phyloP scores from a whole-genome alignment of 1,139 yeast species.

The Martiniozyma asiatica region DNA sequence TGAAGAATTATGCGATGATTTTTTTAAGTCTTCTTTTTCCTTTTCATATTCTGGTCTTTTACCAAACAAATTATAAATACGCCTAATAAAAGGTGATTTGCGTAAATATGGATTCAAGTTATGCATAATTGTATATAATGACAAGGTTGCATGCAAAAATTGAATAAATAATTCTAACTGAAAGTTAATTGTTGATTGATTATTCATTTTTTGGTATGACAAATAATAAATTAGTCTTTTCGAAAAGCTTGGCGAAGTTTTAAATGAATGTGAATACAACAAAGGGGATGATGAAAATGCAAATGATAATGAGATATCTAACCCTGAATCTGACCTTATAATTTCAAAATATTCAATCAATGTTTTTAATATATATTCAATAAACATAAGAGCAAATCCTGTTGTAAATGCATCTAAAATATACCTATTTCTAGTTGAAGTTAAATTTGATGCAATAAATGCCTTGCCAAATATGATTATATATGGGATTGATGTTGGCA shows the following conservation, averaged over 20 bases:
- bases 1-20: too few relatives aligned
- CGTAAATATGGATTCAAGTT: constrained; percentile 17
- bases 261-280: constrained; percentile 6
- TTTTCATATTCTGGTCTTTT: too few relatives aligned
- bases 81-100: constrained; percentile 20
- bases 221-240: constrained; percentile 12
- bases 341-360: constrained; percentile 9
- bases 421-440: constrained; percentile 27
- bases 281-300: constrained; percentile 7
- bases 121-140: constrained; percentile 30
- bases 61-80: constrained; percentile 12
- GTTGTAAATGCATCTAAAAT: constrained; percentile 16
- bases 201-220: constrained; percentile 11
- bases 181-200: constrained; percentile 11
- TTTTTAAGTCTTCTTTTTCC: too few relatives aligned
- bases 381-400: constrained; percentile 11
- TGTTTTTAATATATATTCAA: constrained; percentile 10
- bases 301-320: constrained; percentile 4
- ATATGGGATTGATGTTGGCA: constrained; percentile 29
- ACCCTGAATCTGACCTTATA: constrained; percentile 7
- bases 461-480: constrained; percentile 36
- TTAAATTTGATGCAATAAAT: constrained; percentile 36
- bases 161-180: constrained; percentile 21
- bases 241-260: constrained; percentile 6
- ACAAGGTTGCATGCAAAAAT: constrained; percentile 28